Conservation (phyloP, 441 rosid species). For the Populus hybrid region DNA sequence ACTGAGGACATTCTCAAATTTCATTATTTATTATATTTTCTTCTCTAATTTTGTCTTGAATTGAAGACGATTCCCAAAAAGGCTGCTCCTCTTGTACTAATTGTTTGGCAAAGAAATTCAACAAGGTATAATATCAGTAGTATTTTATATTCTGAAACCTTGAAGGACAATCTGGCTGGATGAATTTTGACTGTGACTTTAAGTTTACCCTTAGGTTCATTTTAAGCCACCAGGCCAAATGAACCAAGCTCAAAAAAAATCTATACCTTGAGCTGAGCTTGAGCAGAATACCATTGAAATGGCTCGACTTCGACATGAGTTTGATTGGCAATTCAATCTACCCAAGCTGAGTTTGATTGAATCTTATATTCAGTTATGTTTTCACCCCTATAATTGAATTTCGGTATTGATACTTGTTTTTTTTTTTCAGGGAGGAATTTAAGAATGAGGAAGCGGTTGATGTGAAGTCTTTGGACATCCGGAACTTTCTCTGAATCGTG, state of each 20-base stretch:
- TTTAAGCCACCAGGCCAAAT: background rate
- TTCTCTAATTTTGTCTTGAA: background rate
- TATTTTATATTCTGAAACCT: background rate
- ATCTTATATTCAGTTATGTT: background rate
- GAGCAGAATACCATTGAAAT: background rate
- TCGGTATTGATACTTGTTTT: background rate
- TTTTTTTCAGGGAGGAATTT: constrained; percentile 77
- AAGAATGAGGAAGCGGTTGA: constrained; percentile 68
- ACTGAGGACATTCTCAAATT: background rate
- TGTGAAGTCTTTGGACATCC: constrained; percentile 82
- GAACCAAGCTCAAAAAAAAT: background rate
- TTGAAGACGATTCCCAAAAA: background rate
- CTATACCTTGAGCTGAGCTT: background rate
- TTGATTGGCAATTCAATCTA: background rate
- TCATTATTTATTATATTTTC: too few relatives aligned
- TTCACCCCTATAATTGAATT: background rate
- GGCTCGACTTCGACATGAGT: background rate
- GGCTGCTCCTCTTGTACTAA: background rate
- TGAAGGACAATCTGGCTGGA: background rate
- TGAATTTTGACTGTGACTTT: background rate
- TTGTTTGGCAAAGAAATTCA: background rate
- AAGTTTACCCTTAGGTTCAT: background rate
- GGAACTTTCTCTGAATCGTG: constrained; percentile 66
- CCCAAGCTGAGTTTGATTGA: background rate
- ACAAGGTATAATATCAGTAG: background rate